Evolutionary conservation across 768 basidiomycete species (phyloP), one percentile per base, ranked within the genome.

Genomic region (Xanthoconium stramineum): DNA sequence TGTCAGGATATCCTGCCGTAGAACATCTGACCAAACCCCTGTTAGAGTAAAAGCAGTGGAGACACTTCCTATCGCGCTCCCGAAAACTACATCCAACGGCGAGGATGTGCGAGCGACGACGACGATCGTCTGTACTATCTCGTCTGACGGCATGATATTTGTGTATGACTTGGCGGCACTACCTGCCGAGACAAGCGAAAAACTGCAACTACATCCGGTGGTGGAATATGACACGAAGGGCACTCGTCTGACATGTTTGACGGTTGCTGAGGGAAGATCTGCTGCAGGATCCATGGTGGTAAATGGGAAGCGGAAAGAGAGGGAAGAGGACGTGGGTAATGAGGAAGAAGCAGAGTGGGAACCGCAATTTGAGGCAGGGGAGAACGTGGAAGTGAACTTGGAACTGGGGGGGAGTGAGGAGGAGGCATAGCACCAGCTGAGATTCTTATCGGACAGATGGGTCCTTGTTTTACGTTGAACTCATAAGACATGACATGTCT

Each of bases 101-200:
- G n/a, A 67, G 13, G 63, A 61, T 30, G 17, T 50, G 17, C 67
- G 69, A n/a, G n/a, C n/a, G 30, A 76, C 77, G 8, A 89, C 86
- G 11, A 89, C 83, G 0, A 74, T 90, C 24, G 80, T 84, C 4
- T 82, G 84, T 60, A 89, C 93, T 3, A 85, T 83, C 13, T 98
- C 94, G 0, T 97, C 96, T 0, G 97, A 98, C 56, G 97, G 96
- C 6, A 83, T 84, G 56, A 81, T 94, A 53, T 82, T 84, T 59
- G 65, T 94, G n/a, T 94, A 86, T 70, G 87, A 94, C 68, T 73
- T 92, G 53, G 78, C 80, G 2, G 64, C 70, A 9, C 63, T 89
- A 5, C 78, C 84, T 20, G 42, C 60, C 15, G 39, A 59, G 64
- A 15, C 60, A 60, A 46, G 60, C 53, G 39, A 64, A 52, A 35